A percentile compares a stretch with the other conserved stretches of the same genome.
These are phyloP conservation scores for Eucalyptus viminalis DNA, from an alignment of 345 rosid genomes.

Conservation along the genomic window DNA sequence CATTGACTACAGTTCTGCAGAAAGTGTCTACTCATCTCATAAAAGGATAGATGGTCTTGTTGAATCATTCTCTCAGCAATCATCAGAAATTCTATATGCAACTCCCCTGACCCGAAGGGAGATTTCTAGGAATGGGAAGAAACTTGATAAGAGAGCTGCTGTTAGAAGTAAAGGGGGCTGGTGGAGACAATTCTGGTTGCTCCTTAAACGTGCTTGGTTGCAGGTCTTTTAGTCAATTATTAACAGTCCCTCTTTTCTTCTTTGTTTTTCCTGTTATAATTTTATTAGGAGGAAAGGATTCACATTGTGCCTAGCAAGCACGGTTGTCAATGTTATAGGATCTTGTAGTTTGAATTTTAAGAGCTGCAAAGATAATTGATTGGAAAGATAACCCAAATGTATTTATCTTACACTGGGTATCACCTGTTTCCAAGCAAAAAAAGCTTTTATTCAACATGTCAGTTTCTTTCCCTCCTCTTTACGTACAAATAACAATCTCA, in stretches of 20 bases:
- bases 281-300: neutral
- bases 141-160: constrained; percentile 15
- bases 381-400: neutral
- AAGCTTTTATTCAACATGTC: neutral
- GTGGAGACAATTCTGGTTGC: constrained; percentile 89
- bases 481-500: neutral
- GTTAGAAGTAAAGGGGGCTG: constrained; percentile 47
- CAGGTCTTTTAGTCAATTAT: constrained; percentile 36
- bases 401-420: neutral
- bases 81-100: constrained; percentile 48
- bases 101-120: constrained; percentile 38
- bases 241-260: neutral
- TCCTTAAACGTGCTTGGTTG: constrained; percentile 93
- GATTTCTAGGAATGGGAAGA: constrained; percentile 13
- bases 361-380: neutral
- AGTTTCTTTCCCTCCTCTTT: neutral
- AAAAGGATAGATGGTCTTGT: constrained; percentile 87
- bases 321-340: neutral
- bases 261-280: neutral
- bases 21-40: constrained; percentile 60
- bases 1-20: constrained; percentile 77
- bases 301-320: neutral
- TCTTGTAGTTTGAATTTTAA: neutral
- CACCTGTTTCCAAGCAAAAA: neutral
- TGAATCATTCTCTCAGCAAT: constrained; percentile 62